Evolutionary conservation across 768 basidiomycete species (phyloP).

Genomic region (Lactarius trivialis): DNA sequence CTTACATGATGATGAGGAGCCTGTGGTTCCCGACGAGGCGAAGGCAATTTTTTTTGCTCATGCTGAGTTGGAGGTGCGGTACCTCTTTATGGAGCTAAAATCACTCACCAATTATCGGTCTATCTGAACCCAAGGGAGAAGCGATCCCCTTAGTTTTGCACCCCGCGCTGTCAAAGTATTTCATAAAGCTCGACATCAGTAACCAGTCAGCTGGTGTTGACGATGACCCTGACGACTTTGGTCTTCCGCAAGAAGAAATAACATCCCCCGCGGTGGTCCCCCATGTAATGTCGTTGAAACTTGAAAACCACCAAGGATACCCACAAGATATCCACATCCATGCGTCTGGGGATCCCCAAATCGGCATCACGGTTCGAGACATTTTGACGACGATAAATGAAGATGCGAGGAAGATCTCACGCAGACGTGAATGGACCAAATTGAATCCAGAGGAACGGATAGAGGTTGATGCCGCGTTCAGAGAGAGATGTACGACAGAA

Average conservation of each 20-base stretch:
- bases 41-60: constrained; percentile 13
- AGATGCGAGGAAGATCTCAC: constrained; percentile 7
- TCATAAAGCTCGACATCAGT: constrained; percentile 10
- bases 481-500: neutral
- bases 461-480: constrained; percentile 8
- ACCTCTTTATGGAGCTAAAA: no score
- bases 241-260: constrained; percentile 11
- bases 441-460: neutral
- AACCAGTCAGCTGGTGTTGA: neutral
- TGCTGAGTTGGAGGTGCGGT: constrained; percentile 7
- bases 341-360: neutral
- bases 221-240: constrained; percentile 5
- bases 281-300: constrained; percentile 3
- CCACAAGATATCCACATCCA: constrained; percentile 3
- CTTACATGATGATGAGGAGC: constrained; percentile 6
- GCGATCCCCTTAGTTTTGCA: constrained; percentile 12
- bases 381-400: constrained; percentile 7
- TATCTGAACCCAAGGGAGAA: constrained; percentile 6
- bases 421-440: constrained; percentile 14
- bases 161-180: constrained; percentile 10
- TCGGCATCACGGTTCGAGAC: constrained; percentile 12
- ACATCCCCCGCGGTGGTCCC: constrained; percentile 3
- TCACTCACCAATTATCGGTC: neutral
- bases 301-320: constrained; percentile 15
- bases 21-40: neutral